Conservation (phyloP, 257 asterid species). For the Ocimum tenuiflorum region DNA sequence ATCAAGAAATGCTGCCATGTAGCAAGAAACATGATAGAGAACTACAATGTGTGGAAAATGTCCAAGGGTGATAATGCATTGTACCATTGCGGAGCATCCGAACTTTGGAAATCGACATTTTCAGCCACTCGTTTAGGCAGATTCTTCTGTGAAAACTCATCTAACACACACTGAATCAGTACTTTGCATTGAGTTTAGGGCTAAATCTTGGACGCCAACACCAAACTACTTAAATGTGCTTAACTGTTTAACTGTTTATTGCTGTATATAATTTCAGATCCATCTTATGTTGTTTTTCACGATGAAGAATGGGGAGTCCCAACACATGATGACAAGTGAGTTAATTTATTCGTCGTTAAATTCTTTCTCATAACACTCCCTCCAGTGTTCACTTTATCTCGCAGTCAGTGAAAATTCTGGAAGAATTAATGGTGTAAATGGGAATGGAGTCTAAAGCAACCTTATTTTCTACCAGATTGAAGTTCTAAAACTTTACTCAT, state of each 20-base stretch:
- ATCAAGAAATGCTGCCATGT: too few relatives aligned
- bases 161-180: too few relatives aligned
- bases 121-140: too few relatives aligned
- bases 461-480: neutral
- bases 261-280: slow-evolving; percentile 30
- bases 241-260: neutral
- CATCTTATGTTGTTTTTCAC: slow-evolving; percentile 37
- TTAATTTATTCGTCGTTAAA: neutral
- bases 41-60: too few relatives aligned
- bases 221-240: neutral
- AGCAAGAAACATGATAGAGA: neutral
- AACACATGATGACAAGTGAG: slow-evolving; percentile 38
- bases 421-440: too few relatives aligned
- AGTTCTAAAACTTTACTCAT: neutral
- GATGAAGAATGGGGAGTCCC: slow-evolving; percentile 65
- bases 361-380: neutral
- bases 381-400: neutral
- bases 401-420: too few relatives aligned
- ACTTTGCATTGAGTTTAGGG: too few relatives aligned
- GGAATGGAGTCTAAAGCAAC: too few relatives aligned
- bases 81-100: too few relatives aligned
- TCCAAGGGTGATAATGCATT: too few relatives aligned
- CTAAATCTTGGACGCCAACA: neutral
- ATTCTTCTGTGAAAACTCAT: too few relatives aligned
- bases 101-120: too few relatives aligned